Base-by-base conservation (phyloP, 2,329 filamentous ascomycete genomes). In the Rutstroemia sp. region DNA sequence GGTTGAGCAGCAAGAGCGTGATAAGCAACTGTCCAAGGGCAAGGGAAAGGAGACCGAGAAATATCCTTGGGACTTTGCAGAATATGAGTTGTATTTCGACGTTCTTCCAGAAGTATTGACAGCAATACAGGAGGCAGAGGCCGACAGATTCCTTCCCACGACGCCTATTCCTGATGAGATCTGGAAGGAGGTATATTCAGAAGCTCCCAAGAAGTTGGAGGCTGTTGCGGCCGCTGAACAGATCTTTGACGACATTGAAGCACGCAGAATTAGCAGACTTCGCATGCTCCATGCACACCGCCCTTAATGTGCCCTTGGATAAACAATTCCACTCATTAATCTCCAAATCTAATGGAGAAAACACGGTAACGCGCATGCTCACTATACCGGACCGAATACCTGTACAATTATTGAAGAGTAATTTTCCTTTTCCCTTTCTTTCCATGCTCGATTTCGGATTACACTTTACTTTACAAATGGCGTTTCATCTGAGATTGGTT, bases 141-240 rank as follows among this genome's bases (percentile, higher is more conserved):
- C 16, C 10, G 16, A 54, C 16, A 34, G 44, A 14, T 27, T 27
- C 27, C 37, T 54, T 9, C 30, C 51, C 16, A 54, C 41, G 27
- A 54, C 51, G 19, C 51, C 51, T 14, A 39, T 54, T 2, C 51
- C 51, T 9, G 44, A 48, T 2, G 23, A 54, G 6, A 54, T 54
- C 23, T 54, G 44, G 44, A 10, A 25, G n/a, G 42, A 37, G 14
- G 14, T 48, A 19, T 21, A 19, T 41, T 44, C 38, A 25, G 42
- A 48, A 10, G 3, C n/a, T 9, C 9, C 9, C 10, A 21, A 44
- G n/a, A 30, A 27, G 1, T 21, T 38, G 16, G 52, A 54, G 8
- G 3, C 42, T 17, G 10, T 45, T 10, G 5, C 4, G 19, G n/a
- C n/a, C 7, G 42, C n/a, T 45, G n/a, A 19, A 19, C n/a, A 9